A percentile compares a stretch with the other conserved stretches of the same genome.
Evolutionary conservation across 2,329 filamentous ascomycete genomes (phyloP).

Genomic region (Colletotrichum sublineola): DNA sequence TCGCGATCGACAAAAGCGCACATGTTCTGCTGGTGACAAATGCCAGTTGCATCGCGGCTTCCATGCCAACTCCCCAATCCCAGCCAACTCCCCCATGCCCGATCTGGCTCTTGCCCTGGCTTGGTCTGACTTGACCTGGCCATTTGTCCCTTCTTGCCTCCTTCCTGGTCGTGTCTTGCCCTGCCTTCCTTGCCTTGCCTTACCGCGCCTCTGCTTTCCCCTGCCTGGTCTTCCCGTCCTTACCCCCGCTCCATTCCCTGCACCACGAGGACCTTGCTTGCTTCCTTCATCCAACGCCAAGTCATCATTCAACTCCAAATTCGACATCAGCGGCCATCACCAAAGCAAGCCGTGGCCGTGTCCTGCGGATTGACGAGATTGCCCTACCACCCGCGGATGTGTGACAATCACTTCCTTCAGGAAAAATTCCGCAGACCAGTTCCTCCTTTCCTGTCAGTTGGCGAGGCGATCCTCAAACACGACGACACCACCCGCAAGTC

Average conservation of each 20-base stretch:
- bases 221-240: constrained; percentile 33
- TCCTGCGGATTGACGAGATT: background rate
- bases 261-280: constrained; percentile 1
- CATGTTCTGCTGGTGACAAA: constrained; percentile 25
- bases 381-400: background rate
- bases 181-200: constrained; percentile 25
- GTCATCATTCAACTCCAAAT: constrained; percentile 7
- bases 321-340: constrained; percentile 2
- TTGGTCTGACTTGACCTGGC: constrained; percentile 1
- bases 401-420: background rate
- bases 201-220: constrained; percentile 12
- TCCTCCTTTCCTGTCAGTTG: background rate
- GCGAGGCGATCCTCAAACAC: constrained; percentile 27
- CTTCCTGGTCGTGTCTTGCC: constrained; percentile 9
- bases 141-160: background rate
- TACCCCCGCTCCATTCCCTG: constrained; percentile 36
- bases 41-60: constrained; percentile 31
- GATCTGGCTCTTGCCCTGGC: constrained; percentile 7
- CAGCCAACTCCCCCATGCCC: constrained; percentile 5
- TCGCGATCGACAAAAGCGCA: constrained; percentile 7
- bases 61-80: constrained; percentile 13
- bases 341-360: no score
- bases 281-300: constrained; percentile 22
- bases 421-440: background rate
- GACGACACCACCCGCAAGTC: constrained; percentile 17